Percentiles rank a stretch among this genome's conserved stretches.
Conservation (phyloP, 169 alveolate genomes). For the Babesia sp. region DNA sequence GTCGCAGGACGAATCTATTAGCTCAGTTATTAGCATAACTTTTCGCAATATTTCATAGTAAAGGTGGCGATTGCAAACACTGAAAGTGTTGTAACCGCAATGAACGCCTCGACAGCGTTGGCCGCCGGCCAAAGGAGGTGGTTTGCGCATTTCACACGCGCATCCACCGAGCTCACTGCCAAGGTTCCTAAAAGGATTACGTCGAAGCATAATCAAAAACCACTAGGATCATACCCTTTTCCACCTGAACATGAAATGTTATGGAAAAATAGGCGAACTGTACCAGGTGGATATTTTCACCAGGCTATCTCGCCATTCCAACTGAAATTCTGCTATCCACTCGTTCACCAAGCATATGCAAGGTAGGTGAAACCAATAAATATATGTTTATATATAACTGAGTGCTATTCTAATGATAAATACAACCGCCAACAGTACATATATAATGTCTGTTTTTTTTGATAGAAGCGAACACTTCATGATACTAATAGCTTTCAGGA, state of each 20-base stretch:
- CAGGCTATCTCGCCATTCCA: constrained; percentile 87
- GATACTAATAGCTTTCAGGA: constrained; percentile 15
- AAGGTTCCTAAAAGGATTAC: constrained; percentile 63
- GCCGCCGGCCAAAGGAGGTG: constrained; percentile 27
- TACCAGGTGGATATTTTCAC: constrained; percentile 83
- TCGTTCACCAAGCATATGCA: constrained; percentile 84
- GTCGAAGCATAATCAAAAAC: constrained; percentile 78
- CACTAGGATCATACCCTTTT: constrained; percentile 84
- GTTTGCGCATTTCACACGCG: constrained; percentile 51
- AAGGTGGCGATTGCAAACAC: no score
- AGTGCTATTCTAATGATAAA: background rate
- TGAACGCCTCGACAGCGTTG: constrained; percentile 1
- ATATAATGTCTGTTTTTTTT: no score
- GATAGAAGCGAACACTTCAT: no score
- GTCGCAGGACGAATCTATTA: no score
- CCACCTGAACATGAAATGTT: constrained; percentile 87
- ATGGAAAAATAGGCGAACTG: constrained; percentile 83
- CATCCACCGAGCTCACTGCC: constrained; percentile 33
- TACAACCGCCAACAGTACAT: background rate
- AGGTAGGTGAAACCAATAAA: constrained; percentile 62
- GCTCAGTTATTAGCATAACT: no score
- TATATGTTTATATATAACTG: background rate
- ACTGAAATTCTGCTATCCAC: constrained; percentile 80
- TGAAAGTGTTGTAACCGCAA: no score
- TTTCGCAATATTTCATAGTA: no score